Evolutionary conservation across 768 basidiomycete species (phyloP), one percentile per base, ranked within the genome.

Genomic region (Boletus tomentosulus): DNA sequence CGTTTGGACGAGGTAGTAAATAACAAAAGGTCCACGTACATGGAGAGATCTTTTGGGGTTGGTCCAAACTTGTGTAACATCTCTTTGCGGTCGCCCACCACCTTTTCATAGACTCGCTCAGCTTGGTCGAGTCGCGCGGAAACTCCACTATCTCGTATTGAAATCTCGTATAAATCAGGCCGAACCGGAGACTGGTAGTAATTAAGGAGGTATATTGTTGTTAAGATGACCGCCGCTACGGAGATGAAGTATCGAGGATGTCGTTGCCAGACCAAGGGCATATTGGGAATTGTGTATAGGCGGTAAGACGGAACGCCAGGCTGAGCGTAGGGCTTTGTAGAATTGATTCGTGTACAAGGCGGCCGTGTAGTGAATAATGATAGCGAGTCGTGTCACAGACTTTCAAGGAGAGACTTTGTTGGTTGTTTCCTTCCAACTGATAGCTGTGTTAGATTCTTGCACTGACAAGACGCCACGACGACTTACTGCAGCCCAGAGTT

Each of bases 61-160:
- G 82, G 80, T 1, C 83, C 84, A 68, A 78, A 83, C 59, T 73
- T 78, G 54, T 73, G 69, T 61, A 85, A 81, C 51, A 85, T 69
- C 25, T 68, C 74, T 52, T 76, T 68, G 38, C 83, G 69, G 37
- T 75, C 67, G 28, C 55, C 50, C 3, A 82, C 62, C 13, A 72
- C 48, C 57, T 74, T 76, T 41, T 74, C 66, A 55, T 85, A 85
- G 22, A 77, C 74, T 6, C 56, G 63, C 49, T 79, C 74, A 30
- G 80, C 69, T 25, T 73, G 74, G 47, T 68, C 68, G 16, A 81
- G 55, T 37, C 78, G 74, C 34, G 62, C 59, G 22, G 73, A 62
- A 15, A 82, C 71, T 38, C 64, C 67, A 33, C 62, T 57, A 60
- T 74, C 76, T 54, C 61, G 66, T 56, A 60, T 58, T 46, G 57